A percentile compares a stretch with the other conserved stretches of the same genome.
phyloP scores from a whole-genome alignment of 2,329 filamentous ascomycete species.

The Hirsutella rhossiliensis region DNA sequence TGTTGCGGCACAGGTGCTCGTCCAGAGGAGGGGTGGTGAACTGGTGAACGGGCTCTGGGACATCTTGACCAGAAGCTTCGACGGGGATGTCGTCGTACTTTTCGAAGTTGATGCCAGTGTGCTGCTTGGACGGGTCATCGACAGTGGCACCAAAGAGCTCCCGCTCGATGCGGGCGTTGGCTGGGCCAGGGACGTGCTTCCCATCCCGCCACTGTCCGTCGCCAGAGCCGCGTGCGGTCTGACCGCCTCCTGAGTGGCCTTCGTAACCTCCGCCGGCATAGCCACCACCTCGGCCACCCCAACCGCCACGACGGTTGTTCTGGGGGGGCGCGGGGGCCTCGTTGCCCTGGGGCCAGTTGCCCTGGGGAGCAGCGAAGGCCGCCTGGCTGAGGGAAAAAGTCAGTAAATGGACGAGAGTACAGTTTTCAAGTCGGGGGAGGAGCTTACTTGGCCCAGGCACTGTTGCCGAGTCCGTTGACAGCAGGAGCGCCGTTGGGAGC shows the following conservation, averaged over 20 bases:
- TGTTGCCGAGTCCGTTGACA: slow-evolving; percentile 27
- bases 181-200: slow-evolving; percentile 84
- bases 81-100: slow-evolving; percentile 99
- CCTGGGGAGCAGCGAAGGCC: slow-evolving; percentile 18
- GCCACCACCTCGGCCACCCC: slow-evolving; percentile 23
- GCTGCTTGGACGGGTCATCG: slow-evolving; percentile 89
- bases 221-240: slow-evolving; percentile 66
- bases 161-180: slow-evolving; percentile 82
- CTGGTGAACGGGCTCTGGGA: slow-evolving; percentile 78
- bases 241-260: slow-evolving; percentile 43
- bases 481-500: slow-evolving; percentile 17
- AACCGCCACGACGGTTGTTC: slow-evolving; percentile 19
- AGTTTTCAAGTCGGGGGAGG: background rate
- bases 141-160: slow-evolving; percentile 76
- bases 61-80: slow-evolving; percentile 86
- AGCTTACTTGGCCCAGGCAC: slow-evolving; percentile 39
- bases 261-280: slow-evolving; percentile 24
- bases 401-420: background rate
- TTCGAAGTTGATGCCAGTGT: slow-evolving; percentile 99
- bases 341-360: slow-evolving; percentile 19
- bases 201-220: slow-evolving; percentile 95
- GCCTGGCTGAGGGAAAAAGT: slow-evolving; percentile 6
- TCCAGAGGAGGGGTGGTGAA: slow-evolving; percentile 95
- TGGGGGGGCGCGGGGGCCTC: slow-evolving; percentile 8
- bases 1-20: slow-evolving; percentile 86